Conservation (phyloP, 2,329 filamentous ascomycete genomes). For the Colletotrichum tabaci region DNA sequence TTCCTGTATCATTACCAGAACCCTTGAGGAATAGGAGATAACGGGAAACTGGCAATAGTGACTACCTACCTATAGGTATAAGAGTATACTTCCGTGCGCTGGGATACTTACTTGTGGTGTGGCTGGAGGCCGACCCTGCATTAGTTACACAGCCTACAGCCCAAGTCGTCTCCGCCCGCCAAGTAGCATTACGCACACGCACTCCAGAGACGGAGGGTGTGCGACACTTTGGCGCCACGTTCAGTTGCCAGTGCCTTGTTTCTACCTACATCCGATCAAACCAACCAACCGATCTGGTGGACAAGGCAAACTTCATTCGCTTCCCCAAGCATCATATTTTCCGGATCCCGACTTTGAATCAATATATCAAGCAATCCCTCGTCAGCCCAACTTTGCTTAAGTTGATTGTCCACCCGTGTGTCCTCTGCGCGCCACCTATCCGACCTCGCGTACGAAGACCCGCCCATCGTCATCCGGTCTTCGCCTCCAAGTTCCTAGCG, state of each 20-base stretch:
- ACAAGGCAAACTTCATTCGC: slow-evolving; percentile 6
- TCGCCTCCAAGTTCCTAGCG: slow-evolving; percentile 3
- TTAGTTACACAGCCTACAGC: slow-evolving; percentile 2
- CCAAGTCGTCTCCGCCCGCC: slow-evolving; percentile 31
- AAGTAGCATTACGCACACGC: slow-evolving; percentile 40
- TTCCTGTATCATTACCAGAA: too few relatives aligned
- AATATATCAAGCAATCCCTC: background rate
- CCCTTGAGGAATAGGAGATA: too few relatives aligned
- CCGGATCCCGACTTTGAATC: background rate
- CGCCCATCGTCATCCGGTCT: background rate
- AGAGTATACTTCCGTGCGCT: too few relatives aligned
- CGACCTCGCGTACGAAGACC: background rate
- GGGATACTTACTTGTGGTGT: slow-evolving; percentile 1
- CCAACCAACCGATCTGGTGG: background rate
- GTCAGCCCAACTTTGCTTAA: background rate
- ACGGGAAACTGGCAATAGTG: too few relatives aligned
- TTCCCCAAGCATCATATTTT: slow-evolving; percentile 4
- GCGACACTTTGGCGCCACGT: slow-evolving; percentile 24
- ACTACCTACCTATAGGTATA: too few relatives aligned
- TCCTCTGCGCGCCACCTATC: background rate
- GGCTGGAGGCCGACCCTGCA: background rate
- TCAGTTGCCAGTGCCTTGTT: slow-evolving; percentile 18
- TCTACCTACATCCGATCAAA: slow-evolving; percentile 2
- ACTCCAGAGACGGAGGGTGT: slow-evolving; percentile 8
- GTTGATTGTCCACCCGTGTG: background rate